Percentiles rank a stretch among this genome's conserved stretches.
These are phyloP conservation scores for Candida ponderosae DNA, from an alignment of 805 yeast genomes.

Conservation along the genomic window DNA sequence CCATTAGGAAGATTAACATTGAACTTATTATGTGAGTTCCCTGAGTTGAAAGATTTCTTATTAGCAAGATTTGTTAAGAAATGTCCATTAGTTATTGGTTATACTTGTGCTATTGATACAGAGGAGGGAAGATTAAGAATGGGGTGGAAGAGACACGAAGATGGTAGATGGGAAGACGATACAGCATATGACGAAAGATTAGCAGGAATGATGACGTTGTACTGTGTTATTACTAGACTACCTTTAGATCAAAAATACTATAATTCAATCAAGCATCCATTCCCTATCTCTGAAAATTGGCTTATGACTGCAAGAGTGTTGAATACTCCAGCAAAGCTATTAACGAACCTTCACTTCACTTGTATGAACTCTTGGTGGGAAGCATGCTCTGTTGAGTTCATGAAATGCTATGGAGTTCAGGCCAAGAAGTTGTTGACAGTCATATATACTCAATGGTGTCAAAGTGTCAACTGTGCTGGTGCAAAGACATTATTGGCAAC, in stretches of 20 bases:
- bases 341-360: constrained; percentile 64
- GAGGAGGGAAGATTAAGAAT: constrained; percentile 74
- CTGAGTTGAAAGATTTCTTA: constrained; percentile 30
- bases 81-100: constrained; percentile 87
- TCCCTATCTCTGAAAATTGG: constrained; percentile 61
- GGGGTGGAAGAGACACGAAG: constrained; percentile 72
- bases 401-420: constrained; percentile 57
- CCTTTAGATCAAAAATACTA: constrained; percentile 23
- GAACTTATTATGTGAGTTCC: constrained; percentile 40
- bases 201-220: constrained; percentile 78
- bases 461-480: constrained; percentile 54
- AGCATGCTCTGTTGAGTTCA: constrained; percentile 53
- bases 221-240: constrained; percentile 63
- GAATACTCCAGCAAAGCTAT: constrained; percentile 41
- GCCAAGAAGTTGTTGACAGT: constrained; percentile 51
- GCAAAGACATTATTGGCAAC: constrained; percentile 70
- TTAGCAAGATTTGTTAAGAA: constrained; percentile 83
- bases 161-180: constrained; percentile 41
- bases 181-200: constrained; percentile 76
- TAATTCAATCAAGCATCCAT: constrained; percentile 34
- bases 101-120: constrained; percentile 63
- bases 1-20: constrained; percentile 69
- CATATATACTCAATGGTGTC: constrained; percentile 44
- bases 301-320: constrained; percentile 59
- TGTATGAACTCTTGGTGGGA: constrained; percentile 91